Percentiles rank a stretch among this genome's conserved stretches.
Conservation (phyloP, 202 grass and related monocot genomes). For the Brachypodium distachyon region DNA sequence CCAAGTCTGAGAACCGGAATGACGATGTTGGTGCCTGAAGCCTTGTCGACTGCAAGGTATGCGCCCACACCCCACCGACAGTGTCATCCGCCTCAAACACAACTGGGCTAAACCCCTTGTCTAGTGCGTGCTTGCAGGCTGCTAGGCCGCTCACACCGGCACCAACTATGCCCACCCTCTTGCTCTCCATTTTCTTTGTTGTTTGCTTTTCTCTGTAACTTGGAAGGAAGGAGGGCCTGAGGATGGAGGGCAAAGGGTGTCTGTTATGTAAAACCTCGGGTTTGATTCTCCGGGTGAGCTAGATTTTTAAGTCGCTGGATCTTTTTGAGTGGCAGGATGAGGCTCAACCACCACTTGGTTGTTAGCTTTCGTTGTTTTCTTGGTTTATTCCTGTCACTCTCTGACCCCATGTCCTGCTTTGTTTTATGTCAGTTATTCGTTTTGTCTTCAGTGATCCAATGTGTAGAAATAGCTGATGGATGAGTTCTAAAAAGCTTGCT, state of each 20-base stretch:
- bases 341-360: slow-evolving; percentile 21
- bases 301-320: slow-evolving; percentile 27
- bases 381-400: background rate
- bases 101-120: slow-evolving; percentile 53
- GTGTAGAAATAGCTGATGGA: background rate
- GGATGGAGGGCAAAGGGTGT: background rate
- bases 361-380: slow-evolving; percentile 5
- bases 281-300: slow-evolving; percentile 9
- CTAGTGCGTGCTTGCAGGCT: slow-evolving; percentile 72
- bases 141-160: slow-evolving; percentile 77
- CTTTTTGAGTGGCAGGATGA: slow-evolving; percentile 34
- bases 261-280: background rate
- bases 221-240: background rate
- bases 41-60: slow-evolving; percentile 60
- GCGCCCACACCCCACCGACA: slow-evolving; percentile 70
- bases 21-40: slow-evolving; percentile 50
- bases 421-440: background rate
- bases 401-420: background rate
- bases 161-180: slow-evolving; percentile 59
- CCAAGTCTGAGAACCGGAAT: slow-evolving; percentile 61
- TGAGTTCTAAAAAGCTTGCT: background rate
- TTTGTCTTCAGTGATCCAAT: slow-evolving; percentile 4
- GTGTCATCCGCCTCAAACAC: slow-evolving; percentile 51
- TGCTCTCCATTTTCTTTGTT: slow-evolving; percentile 33
- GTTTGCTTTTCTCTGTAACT: slow-evolving; percentile 1